A percentile compares a stretch with the other conserved stretches of the same genome.
Conservation (phyloP, 1,139 yeast genomes). For the Insectozyma bohioensis region DNA sequence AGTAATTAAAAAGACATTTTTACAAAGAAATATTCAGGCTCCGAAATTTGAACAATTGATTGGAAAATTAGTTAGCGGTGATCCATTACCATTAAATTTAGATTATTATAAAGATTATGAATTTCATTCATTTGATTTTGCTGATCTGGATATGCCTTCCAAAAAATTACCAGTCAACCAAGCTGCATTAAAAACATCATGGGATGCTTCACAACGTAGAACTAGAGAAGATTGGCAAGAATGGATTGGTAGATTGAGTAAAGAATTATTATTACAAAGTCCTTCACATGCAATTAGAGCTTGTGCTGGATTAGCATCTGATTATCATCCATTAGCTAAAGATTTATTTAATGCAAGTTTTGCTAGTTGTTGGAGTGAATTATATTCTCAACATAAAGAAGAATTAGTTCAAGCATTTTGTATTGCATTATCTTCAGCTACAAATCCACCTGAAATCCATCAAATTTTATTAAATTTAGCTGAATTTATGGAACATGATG, state of each 20-base stretch:
- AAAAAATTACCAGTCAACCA: constrained; percentile 82
- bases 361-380: constrained; percentile 93
- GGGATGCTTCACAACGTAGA: constrained; percentile 90
- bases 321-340: constrained; percentile 84
- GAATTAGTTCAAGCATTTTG: constrained; percentile 85
- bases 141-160: constrained; percentile 68
- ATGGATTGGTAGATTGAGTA: constrained; percentile 87
- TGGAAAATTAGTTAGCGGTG: constrained; percentile 77
- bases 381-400: constrained; percentile 89
- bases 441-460: constrained; percentile 93
- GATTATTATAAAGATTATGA: constrained; percentile 70
- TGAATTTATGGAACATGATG: constrained; percentile 98
- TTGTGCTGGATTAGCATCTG: constrained; percentile 86
- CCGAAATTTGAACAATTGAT: constrained; percentile 80
- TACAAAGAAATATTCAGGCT: constrained; percentile 65
- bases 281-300: constrained; percentile 96
- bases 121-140: constrained; percentile 53
- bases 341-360: constrained; percentile 94
- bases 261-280: constrained; percentile 84
- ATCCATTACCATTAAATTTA: constrained; percentile 79
- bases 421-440: constrained; percentile 83
- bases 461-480: constrained; percentile 87
- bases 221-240: constrained; percentile 98
- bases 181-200: constrained; percentile 71
- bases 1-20: constrained; percentile 69